A percentile compares a stretch with the other conserved stretches of the same genome.
These are phyloP conservation scores for Ophiostoma sp. DNA, from an alignment of 2,329 filamentous ascomycete species.

Conservation along the genomic window DNA sequence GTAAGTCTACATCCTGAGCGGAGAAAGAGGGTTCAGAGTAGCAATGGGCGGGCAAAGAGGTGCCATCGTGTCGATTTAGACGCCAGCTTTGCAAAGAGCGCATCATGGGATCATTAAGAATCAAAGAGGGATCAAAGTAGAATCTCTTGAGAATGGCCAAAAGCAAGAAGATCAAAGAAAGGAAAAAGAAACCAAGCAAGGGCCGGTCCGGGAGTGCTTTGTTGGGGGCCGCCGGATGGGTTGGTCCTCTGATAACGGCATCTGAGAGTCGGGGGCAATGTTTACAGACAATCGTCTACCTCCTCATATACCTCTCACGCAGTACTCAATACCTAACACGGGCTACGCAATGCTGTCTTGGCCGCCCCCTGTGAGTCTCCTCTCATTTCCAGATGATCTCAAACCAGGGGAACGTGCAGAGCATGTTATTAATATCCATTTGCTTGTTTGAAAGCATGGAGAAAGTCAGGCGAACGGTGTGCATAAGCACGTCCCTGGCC, in stretches of 20 bases:
- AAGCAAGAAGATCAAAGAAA: background rate
- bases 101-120: background rate
- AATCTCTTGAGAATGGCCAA: no score
- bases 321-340: background rate
- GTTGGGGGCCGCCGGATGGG: background rate
- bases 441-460: constrained; percentile 8
- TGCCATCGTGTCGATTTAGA: constrained; percentile 6
- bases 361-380: background rate
- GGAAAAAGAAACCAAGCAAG: background rate
- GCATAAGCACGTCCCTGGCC: background rate
- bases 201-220: constrained; percentile 6
- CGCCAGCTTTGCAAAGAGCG: background rate
- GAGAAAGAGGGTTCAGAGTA: background rate
- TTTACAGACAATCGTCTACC: background rate
- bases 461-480: background rate
- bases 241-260: background rate
- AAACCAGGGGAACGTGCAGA: constrained; percentile 10
- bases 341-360: constrained; percentile 4
- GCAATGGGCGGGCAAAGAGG: background rate
- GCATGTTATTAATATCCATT: background rate
- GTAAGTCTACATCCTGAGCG: background rate
- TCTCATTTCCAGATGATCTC: constrained; percentile 15
- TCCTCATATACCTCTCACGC: background rate
- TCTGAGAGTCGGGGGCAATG: background rate
- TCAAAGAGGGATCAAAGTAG: background rate